Conservation (phyloP, 2,329 filamentous ascomycete genomes). For the Dendryphion nanum region DNA sequence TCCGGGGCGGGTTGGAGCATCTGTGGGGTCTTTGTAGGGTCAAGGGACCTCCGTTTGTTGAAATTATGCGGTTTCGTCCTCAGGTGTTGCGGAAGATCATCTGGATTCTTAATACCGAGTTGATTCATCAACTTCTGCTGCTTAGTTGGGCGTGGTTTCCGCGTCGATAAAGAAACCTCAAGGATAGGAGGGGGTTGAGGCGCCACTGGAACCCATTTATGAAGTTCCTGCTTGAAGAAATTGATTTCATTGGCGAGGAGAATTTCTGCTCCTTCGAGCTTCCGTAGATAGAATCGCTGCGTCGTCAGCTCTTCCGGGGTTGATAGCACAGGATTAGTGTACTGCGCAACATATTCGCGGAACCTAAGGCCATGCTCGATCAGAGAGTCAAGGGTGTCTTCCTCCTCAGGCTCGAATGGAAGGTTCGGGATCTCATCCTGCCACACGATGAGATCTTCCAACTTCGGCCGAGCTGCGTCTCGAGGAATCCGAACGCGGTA, state of each 20-base stretch:
- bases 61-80: conserved; percentile 62
- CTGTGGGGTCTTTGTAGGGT: conserved; percentile 33
- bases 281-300: conserved; percentile 91
- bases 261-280: conserved; percentile 95
- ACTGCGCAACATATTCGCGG: conserved; percentile 74
- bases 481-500: conserved; percentile 96
- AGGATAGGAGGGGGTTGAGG: conserved; percentile 81
- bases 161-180: conserved; percentile 83
- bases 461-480: conserved; percentile 89
- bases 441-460: conserved; percentile 84
- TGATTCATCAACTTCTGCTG: conserved; percentile 91
- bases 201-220: conserved; percentile 91
- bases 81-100: conserved; percentile 81
- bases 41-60: conserved; percentile 64
- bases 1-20: conserved; percentile 36
- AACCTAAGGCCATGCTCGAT: conserved; percentile 83
- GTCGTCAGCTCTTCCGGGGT: conserved; percentile 85
- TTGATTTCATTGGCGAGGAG: conserved; percentile 93
- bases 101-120: conserved; percentile 83
- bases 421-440: conserved; percentile 76
- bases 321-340: conserved; percentile 77
- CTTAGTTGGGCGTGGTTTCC: conserved; percentile 95
- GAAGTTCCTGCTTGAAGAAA: conserved; percentile 91
- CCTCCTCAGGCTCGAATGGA: conserved; percentile 95
- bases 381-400: conserved; percentile 80